Evolutionary conservation across 345 rosid genomes (phyloP), one percentile per base, ranked within the genome.

Genomic region (Aquilaria sinensis): DNA sequence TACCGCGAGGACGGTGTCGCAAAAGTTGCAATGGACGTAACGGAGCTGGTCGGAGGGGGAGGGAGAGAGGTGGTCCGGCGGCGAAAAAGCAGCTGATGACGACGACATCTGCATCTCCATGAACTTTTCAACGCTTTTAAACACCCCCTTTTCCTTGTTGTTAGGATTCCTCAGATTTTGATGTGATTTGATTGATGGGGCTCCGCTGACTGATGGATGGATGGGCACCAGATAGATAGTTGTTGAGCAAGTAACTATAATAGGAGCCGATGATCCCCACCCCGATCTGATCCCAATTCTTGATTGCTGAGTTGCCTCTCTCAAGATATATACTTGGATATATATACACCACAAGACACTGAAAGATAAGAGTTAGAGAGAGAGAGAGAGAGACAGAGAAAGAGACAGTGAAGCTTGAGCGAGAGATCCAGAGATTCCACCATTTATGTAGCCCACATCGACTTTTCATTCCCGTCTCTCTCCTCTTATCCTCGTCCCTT

Each of bases 1-100:
- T 85, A 95, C 98, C 74, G 96, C 96, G 63, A 95, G 96, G 72
- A 89, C 83, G 67, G 96, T 95, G 74, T 89, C 82, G 31, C 99
- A 95, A 63, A 78, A 82, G 85, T 85, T 84, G 92, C 99, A 91
- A 62, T 83, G 96, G 89, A 91, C 96, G 61, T 95, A 95, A 77
- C 98, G 89, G 73, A 95, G 98, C 78, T 95, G 96, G 48, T 95
- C 98, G 75, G 93, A 77, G 77, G 94, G 86, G 8, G 43, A 37
- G 8, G 43, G 43, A 37, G 92, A 83, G 81, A 81, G 83, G 77
- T 83, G 89, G 82, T 95, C 97, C 78, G 96, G 90, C 78, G 96
- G 90, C 71, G 94, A 78, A 74, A 84, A 81, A 76, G 87, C 77
- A 79, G 87, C 65, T 65, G 91, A 70, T 69, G 87, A 84, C 67